These are phyloP conservation scores for Hemerocallis citrina DNA, from an alignment of 106 monocot species.

Conservation along the genomic window DNA sequence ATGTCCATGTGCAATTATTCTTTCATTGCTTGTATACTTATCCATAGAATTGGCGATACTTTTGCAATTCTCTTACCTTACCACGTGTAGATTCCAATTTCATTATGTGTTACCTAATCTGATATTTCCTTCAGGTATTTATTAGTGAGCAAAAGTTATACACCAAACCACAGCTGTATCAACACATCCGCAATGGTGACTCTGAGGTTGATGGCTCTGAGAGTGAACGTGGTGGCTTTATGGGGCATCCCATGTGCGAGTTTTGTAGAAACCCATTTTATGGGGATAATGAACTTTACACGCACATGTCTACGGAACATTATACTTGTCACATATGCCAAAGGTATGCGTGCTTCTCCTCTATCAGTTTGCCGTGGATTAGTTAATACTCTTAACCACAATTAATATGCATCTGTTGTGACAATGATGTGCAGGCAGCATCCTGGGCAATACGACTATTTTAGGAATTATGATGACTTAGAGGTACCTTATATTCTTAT, in stretches of 20 bases:
- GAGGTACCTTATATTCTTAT: conserved; percentile 64
- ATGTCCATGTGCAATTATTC: not conserved
- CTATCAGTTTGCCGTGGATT: not conserved
- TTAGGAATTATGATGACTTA: conserved; percentile 79
- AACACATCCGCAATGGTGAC: conserved; percentile 71
- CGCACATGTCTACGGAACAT: conserved; percentile 89
- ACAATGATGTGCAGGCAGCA: conserved; percentile 56
- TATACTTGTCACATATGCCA: conserved; percentile 94
- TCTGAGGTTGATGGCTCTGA: conserved; percentile 93
- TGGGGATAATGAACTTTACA: conserved; percentile 93
- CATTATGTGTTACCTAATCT: not conserved
- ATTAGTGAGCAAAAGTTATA: conserved; percentile 97
- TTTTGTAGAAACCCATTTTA: conserved; percentile 90
- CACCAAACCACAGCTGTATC: conserved; percentile 66
- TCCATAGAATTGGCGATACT: not conserved
- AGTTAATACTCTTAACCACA: not conserved
- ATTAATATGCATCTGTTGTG: not conserved
- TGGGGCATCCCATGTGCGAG: conserved; percentile 92
- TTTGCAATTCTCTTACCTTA: not conserved
- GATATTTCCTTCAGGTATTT: conserved; percentile 53
- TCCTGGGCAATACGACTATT: conserved; percentile 92
- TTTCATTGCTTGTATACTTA: not conserved
- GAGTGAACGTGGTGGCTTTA: conserved; percentile 85
- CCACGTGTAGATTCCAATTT: not conserved
- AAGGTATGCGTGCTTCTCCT: conserved; percentile 44